phyloP scores from a whole-genome alignment of 2,329 filamentous ascomycete genomes.

The Phyllachora maydis region DNA sequence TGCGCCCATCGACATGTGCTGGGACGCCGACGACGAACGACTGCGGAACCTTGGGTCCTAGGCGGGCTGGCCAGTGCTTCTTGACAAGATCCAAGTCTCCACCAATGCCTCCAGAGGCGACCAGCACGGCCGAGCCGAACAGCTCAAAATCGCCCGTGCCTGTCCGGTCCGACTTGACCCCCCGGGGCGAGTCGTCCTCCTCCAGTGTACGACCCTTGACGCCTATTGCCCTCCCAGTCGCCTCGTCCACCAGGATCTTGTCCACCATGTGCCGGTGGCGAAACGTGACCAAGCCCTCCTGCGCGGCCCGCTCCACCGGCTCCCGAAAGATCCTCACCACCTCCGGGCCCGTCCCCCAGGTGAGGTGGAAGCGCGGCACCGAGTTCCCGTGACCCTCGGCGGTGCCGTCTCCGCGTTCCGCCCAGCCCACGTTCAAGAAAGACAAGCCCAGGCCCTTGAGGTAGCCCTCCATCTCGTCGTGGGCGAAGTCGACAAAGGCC shows the following conservation, averaged over 20 bases:
- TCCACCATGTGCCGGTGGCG: conserved; percentile 35
- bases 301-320: conserved; percentile 29
- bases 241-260: conserved; percentile 28
- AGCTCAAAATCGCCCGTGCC: conserved; percentile 30
- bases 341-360: conserved; percentile 40
- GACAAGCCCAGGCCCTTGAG: conserved; percentile 28
- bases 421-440: conserved; percentile 37
- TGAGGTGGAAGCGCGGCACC: conserved; percentile 40
- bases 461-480: conserved; percentile 35
- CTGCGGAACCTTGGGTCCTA: conserved; percentile 32
- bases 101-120: conserved; percentile 37
- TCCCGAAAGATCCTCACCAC: conserved; percentile 35
- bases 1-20: conserved; percentile 41
- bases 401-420: conserved; percentile 33
- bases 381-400: conserved; percentile 40
- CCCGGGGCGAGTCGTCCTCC: conserved; percentile 25
- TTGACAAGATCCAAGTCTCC: conserved; percentile 40
- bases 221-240: conserved; percentile 26
- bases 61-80: conserved; percentile 31
- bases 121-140: conserved; percentile 26
- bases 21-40: conserved; percentile 39
- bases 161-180: conserved; percentile 26
- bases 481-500: conserved; percentile 40
- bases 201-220: conserved; percentile 31
- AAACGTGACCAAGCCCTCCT: conserved; percentile 31